Base-by-base conservation (phyloP, 2,329 filamentous ascomycete genomes). In the Penicillium brasilianum region DNA sequence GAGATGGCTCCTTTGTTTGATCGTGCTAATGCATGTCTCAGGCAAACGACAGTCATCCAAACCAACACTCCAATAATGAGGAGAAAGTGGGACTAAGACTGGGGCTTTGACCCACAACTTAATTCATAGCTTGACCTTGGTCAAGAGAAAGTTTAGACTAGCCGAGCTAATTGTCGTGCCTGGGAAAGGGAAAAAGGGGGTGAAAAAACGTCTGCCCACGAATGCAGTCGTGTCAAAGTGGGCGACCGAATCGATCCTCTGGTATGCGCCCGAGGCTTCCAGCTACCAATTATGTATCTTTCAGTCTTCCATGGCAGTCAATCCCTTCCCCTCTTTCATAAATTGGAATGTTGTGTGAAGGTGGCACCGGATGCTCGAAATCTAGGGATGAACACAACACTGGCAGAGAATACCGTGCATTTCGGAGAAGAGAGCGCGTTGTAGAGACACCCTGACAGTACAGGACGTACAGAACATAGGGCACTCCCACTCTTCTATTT, bases 351-450 rank as follows among this genome's bases (percentile, higher is more conserved):
- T 43, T 34, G 43, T 13, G 30, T 13, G 11, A 34, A 36, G 34
- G 58, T 46, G 32, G 58, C 58, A 61, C 57, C 37, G 59, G 36
- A 60, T 32, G 16, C 32, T 43, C 30, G n/a, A 46, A 55, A 68
- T 66, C 63, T 25, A 68, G 66, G 66, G 66, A 62, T 68, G 58
- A 58, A 58, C 61, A 53, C 61, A 64, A 50, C 37, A n/a, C 32
- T 36, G 18, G 49, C 25, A 37, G 58, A 57, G 53, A 22, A 39
- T 28, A 48, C 59, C 58, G 60, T 61, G 30, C 49, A 54, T 55
- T 32, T 46, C 30, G 11, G 20, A 16, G 8, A 46, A 36, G 50
- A 54, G 16, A 51, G 20, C 36, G n/a, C 36, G 58, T 59, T 28
- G 28, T 5, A n/a, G 25, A 8, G 1, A 13, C 16, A 30, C 22